Conservation (phyloP, 495 filamentous ascomycete genomes). For the Penicillium diatomitis region DNA sequence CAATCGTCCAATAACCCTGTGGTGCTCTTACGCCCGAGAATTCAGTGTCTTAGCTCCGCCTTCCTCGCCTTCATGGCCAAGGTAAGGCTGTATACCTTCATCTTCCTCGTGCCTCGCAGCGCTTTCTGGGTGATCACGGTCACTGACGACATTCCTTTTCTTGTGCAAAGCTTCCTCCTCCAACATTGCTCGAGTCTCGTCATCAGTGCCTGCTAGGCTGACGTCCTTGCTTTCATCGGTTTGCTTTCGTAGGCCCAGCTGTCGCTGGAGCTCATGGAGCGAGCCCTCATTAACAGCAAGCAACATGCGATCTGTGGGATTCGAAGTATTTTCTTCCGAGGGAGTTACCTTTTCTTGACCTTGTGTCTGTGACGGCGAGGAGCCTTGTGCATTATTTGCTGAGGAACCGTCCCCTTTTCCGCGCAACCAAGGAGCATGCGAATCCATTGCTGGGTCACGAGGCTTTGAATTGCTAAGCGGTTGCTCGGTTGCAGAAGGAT, state of each 20-base stretch:
- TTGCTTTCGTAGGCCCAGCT: constrained; percentile 56
- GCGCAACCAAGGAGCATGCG: constrained; percentile 60
- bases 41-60: not conserved
- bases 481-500: constrained; percentile 17
- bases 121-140: not conserved
- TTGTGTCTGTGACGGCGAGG: not conserved
- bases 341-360: not conserved
- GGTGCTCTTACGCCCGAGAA: too few relatives aligned
- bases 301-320: not conserved
- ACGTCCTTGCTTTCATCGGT: constrained; percentile 52
- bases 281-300: constrained; percentile 7
- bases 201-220: constrained; percentile 56
- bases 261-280: constrained; percentile 34
- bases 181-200: constrained; percentile 23
- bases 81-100: constrained; percentile 25
- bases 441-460: constrained; percentile 51
- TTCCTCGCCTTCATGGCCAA: constrained; percentile 4
- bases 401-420: not conserved
- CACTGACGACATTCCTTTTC: not conserved
- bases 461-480: constrained; percentile 49
- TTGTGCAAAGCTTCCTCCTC: constrained; percentile 5
- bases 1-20: too few relatives aligned
- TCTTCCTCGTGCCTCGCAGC: constrained; percentile 10
- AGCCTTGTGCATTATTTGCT: constrained; percentile 1
- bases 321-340: not conserved